A percentile compares a stretch with the other conserved stretches of the same genome.
phyloP scores from a whole-genome alignment of 2,329 filamentous ascomycete genomes.

The Penicillium rolfsii region DNA sequence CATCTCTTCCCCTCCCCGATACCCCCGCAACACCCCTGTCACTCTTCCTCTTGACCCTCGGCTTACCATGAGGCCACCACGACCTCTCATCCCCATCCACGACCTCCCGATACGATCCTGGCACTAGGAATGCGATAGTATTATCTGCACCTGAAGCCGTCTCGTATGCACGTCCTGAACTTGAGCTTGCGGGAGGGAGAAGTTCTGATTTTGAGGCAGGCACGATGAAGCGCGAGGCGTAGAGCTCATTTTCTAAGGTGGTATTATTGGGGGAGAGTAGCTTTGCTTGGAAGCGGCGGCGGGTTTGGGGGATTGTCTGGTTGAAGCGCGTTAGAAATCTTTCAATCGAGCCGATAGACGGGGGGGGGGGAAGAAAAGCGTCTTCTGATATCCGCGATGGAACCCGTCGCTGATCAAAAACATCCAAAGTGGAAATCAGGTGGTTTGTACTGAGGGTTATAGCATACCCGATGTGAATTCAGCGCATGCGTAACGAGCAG shows the following conservation, averaged over 20 bases:
- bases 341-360: no score
- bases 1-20: not conserved
- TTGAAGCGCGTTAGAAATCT: no score
- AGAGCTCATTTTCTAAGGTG: conserved; percentile 31
- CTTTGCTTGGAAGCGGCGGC: conserved; percentile 41
- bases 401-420: not conserved
- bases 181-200: not conserved
- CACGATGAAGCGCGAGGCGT: conserved; percentile 34
- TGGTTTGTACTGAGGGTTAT: not conserved
- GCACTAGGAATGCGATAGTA: conserved; percentile 18
- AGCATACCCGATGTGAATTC: conserved; percentile 41
- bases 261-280: conserved; percentile 38
- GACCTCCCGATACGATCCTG: conserved; percentile 20
- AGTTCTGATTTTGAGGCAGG: conserved; percentile 21
- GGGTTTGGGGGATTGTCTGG: conserved; percentile 42
- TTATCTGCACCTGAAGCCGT: conserved; percentile 15
- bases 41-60: conserved; percentile 12
- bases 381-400: not conserved
- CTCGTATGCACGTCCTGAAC: conserved; percentile 1
- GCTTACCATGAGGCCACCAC: conserved; percentile 19
- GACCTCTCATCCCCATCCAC: conserved; percentile 22
- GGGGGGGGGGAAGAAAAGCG: no score
- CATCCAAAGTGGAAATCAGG: not conserved
- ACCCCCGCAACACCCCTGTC: not conserved
- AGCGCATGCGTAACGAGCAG: conserved; percentile 46